Base-by-base conservation (phyloP, 345 rosid genomes). In the Cochlearia excelsa region DNA sequence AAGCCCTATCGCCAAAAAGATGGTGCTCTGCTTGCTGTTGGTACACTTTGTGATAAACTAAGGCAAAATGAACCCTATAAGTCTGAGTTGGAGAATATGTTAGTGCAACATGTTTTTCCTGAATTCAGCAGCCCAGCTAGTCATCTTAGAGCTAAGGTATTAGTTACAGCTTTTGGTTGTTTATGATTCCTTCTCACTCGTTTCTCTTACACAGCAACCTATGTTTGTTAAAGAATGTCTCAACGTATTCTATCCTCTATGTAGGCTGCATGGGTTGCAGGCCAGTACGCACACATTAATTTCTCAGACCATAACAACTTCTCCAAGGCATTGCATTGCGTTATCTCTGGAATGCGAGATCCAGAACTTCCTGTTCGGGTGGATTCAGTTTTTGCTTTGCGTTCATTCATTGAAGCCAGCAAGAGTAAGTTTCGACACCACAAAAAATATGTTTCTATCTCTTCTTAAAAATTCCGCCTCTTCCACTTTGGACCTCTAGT, bases 181-280 rank as follows among this genome's bases (percentile, higher is more conserved):
- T 16, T 16, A 16, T 16, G 23, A 16, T 16, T 16, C 23, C 23
- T 16, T 16, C 23, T 16, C 23, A 16, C 23, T 16, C 23, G 23
- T 16, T 16, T 16, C 23, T 48, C 37, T 26, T 60, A 60, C 23
- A 16, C 23, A 16, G 23, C 23, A 16, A 16, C 23, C 23, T 16
- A 16, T 16, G 23, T 16, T 16, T 16, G 23, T 16, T 16, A 16
- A 16, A 16, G 23, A 16, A 16, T 16, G 23, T 16, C 23, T 16
- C 23, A 16, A 16, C 23, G 23, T 16, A 16, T 16, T 16, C 23
- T 16, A 16, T 65, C 9, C 59, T 59, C 55, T 57, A 51, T 70
- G 60, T 65, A 92, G 98, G 98, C 99, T 7, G 97, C 97, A 7
- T 89, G 99, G 99, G 99, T 93, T 72, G 96, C 95, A 1, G 95